A percentile compares a stretch with the other conserved stretches of the same genome.
Conservation (phyloP, 1,139 yeast species). For the Debaryomyces sp. region DNA sequence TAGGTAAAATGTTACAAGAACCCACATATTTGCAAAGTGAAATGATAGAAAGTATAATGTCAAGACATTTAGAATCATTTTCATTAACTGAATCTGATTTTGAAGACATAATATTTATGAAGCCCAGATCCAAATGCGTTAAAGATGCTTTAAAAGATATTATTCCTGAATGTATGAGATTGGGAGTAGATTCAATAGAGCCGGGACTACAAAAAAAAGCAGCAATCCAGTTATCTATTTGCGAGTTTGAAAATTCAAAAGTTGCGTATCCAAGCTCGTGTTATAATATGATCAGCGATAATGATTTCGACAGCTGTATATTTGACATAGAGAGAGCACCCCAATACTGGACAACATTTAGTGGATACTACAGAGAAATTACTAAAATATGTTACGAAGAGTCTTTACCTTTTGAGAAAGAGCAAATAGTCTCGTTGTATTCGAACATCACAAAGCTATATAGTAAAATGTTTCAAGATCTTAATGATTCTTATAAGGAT, state of each 20-base stretch:
- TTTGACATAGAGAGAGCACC: slow-evolving; percentile 42
- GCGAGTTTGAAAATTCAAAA: slow-evolving; percentile 54
- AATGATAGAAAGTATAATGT: background rate
- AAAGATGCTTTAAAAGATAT: slow-evolving; percentile 28
- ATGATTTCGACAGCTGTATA: slow-evolving; percentile 37
- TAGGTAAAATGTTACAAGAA: background rate
- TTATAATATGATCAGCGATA: slow-evolving; percentile 13
- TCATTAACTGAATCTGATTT: background rate
- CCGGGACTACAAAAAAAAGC: slow-evolving; percentile 34
- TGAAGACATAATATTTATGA: slow-evolving; percentile 5
- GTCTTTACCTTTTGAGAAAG: slow-evolving; percentile 54
- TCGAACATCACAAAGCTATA: slow-evolving; percentile 46
- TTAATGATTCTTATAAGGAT: slow-evolving; percentile 16
- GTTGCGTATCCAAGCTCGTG: slow-evolving; percentile 40
- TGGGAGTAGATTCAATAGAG: slow-evolving; percentile 36
- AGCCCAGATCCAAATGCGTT: slow-evolving; percentile 22
- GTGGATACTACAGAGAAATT: slow-evolving; percentile 56
- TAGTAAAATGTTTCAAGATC: slow-evolving; percentile 21
- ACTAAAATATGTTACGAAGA: slow-evolving; percentile 52
- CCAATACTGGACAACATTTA: slow-evolving; percentile 64
- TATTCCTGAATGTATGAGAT: slow-evolving; percentile 28
- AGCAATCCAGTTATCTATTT: slow-evolving; percentile 53
- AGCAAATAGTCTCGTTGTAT: slow-evolving; percentile 49
- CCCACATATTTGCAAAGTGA: background rate
- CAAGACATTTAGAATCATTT: slow-evolving; percentile 1